These are phyloP conservation scores for Copromyces sp. DNA, from an alignment of 495 filamentous ascomycete genomes.

Conservation along the genomic window DNA sequence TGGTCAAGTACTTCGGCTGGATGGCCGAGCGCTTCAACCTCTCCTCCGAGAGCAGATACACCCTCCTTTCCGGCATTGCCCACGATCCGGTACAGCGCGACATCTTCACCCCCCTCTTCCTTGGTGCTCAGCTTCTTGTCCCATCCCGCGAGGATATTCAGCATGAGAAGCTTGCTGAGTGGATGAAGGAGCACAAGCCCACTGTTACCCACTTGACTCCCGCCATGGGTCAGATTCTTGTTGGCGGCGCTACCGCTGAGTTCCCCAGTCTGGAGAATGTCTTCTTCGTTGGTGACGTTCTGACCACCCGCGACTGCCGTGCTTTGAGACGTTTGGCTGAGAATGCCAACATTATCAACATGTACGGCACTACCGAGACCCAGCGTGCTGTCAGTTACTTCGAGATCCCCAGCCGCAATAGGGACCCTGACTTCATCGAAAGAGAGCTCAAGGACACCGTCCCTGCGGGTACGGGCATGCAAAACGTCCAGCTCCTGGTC, in stretches of 20 bases:
- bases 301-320: slow-evolving; percentile 82
- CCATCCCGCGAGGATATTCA: slow-evolving; percentile 78
- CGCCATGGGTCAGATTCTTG: slow-evolving; percentile 91
- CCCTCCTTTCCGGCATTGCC: slow-evolving; percentile 74
- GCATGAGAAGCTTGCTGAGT: slow-evolving; percentile 81
- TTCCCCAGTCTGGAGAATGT: slow-evolving; percentile 71
- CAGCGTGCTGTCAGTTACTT: slow-evolving; percentile 81
- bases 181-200: slow-evolving; percentile 71
- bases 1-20: slow-evolving; percentile 86
- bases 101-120: slow-evolving; percentile 88
- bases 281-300: slow-evolving; percentile 89
- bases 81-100: slow-evolving; percentile 90
- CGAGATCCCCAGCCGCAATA: slow-evolving; percentile 61
- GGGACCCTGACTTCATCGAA: slow-evolving; percentile 59
- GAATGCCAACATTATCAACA: slow-evolving; percentile 75
- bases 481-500: slow-evolving; percentile 85
- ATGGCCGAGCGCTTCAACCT: slow-evolving; percentile 79
- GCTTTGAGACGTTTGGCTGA: slow-evolving; percentile 65
- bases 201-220: slow-evolving; percentile 90
- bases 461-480: slow-evolving; percentile 81
- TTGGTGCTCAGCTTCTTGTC: slow-evolving; percentile 72
- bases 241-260: slow-evolving; percentile 68
- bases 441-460: slow-evolving; percentile 62
- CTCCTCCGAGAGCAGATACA: slow-evolving; percentile 66
- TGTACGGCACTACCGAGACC: slow-evolving; percentile 91